Conservation (phyloP, 768 basidiomycete species). For the Suillus bovinus region DNA sequence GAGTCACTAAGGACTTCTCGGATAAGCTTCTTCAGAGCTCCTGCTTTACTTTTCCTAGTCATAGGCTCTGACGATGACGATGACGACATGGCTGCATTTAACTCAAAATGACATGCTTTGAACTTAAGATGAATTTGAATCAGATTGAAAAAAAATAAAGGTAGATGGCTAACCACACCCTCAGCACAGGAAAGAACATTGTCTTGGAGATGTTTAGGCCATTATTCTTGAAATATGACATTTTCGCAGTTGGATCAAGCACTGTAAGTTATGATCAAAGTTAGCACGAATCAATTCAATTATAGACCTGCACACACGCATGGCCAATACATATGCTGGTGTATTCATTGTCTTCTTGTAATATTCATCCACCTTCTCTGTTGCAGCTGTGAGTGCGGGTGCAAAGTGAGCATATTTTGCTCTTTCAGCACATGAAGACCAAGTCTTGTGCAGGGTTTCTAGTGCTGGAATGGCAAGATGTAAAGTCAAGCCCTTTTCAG, state of each 20-base stretch:
- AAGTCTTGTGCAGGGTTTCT: not conserved
- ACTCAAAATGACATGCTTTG: not conserved
- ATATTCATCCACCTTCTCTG: not conserved
- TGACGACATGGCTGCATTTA: not conserved
- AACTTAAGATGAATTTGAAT: not conserved
- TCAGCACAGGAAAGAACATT: not conserved
- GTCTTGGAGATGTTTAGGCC: not conserved
- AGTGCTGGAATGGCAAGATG: not conserved
- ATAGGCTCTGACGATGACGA: not conserved
- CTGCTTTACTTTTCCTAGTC: not conserved
- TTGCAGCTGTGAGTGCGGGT: not conserved
- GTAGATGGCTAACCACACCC: not conserved
- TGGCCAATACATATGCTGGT: not conserved
- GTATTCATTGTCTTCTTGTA: not conserved
- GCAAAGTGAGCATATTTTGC: not conserved
- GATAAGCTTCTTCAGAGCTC: not conserved
- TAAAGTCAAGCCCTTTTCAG: not conserved
- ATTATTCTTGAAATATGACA: not conserved
- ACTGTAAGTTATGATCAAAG: not conserved
- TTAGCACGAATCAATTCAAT: not conserved
- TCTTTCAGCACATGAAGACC: not conserved
- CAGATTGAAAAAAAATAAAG: not conserved
- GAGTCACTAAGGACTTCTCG: not conserved
- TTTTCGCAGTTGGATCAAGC: not conserved
- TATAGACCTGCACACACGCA: not conserved